These are phyloP conservation scores for Scortechinia acanthostroma DNA, from an alignment of 2,329 filamentous ascomycete species.

Conservation along the genomic window DNA sequence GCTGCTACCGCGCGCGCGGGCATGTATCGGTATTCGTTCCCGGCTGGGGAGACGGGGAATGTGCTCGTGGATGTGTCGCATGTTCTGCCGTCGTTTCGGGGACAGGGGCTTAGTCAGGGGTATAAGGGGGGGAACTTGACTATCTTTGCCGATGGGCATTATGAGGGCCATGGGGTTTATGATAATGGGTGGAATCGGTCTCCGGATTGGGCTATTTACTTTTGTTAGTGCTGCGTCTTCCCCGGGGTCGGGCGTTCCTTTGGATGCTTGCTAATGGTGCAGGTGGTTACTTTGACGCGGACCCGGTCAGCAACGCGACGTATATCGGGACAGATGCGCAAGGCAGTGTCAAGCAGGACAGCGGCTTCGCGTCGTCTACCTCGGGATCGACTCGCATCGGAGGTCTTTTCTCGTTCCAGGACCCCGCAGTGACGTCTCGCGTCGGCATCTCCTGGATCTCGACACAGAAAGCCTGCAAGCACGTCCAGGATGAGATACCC, in stretches of 20 bases:
- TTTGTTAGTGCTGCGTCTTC: constrained; percentile 56
- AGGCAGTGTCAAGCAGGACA: constrained; percentile 19
- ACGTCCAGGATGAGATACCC: constrained; percentile 48
- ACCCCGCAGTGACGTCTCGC: constrained; percentile 38
- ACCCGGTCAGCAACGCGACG: constrained; percentile 27
- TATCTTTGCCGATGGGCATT: constrained; percentile 39
- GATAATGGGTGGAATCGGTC: constrained; percentile 63
- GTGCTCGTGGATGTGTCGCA: constrained; percentile 61
- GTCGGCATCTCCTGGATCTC: constrained; percentile 68
- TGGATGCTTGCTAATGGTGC: constrained; percentile 52
- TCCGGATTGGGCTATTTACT: constrained; percentile 54
- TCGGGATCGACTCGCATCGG: constrained; percentile 30
- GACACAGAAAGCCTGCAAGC: constrained; percentile 46
- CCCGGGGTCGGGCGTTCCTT: constrained; percentile 53
- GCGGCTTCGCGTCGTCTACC: constrained; percentile 17
- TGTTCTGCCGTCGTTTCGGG: constrained; percentile 53
- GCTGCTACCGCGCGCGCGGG: constrained; percentile 46
- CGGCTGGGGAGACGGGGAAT: constrained; percentile 21
- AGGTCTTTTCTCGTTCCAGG: constrained; percentile 44
- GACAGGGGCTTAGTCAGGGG: constrained; percentile 50
- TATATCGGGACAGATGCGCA: constrained; percentile 28
- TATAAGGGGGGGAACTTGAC: constrained; percentile 53
- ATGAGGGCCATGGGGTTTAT: constrained; percentile 54
- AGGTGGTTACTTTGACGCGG: constrained; percentile 6
- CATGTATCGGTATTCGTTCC: constrained; percentile 54